These are phyloP conservation scores for Sclerotinia sclerotiorum DNA, from an alignment of 2,329 filamentous ascomycete species.

Conservation along the genomic window DNA sequence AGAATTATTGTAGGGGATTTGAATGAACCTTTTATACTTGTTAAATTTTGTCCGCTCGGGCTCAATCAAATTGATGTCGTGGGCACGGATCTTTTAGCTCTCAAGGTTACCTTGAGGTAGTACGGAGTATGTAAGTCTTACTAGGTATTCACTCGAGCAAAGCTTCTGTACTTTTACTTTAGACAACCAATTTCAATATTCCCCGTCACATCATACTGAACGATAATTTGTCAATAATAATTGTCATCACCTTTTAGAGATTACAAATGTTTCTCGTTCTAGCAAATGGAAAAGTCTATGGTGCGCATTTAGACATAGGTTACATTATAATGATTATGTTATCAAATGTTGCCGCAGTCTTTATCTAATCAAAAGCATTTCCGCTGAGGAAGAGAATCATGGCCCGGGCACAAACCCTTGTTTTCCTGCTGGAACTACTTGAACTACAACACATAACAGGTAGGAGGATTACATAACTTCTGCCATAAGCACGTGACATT, in stretches of 20 bases:
- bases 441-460: no score
- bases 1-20: not conserved
- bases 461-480: slow-evolving; percentile 2
- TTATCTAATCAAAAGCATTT: not conserved
- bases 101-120: not conserved
- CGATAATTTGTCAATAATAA: not conserved
- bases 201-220: not conserved
- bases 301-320: not conserved
- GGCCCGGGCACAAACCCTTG: no score
- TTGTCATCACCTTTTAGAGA: not conserved
- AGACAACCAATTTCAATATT: not conserved
- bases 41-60: not conserved
- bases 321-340: not conserved
- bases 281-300: no score
- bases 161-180: not conserved
- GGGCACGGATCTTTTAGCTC: not conserved
- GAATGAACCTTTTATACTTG: no score
- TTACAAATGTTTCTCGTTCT: not conserved
- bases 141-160: not conserved
- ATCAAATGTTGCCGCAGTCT: not conserved
- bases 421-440: no score
- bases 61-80: not conserved
- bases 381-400: not conserved
- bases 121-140: no score
- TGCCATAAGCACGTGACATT: no score